A percentile compares a stretch with the other conserved stretches of the same genome.
Evolutionary conservation across 768 basidiomycete genomes (phyloP).

Genomic region (Macrocybe gigantea): DNA sequence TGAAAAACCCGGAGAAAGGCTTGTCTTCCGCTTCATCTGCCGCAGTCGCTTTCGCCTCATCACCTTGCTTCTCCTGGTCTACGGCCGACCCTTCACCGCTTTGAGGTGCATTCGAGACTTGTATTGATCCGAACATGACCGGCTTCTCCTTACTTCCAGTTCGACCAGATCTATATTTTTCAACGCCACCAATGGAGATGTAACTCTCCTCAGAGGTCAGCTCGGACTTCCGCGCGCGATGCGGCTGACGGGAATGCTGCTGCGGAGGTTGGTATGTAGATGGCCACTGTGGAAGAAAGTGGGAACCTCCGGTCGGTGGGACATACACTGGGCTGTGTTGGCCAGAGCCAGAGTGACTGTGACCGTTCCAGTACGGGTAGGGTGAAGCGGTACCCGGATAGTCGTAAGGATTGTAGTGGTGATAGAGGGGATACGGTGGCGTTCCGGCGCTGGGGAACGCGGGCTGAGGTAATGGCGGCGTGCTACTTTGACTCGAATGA

Average conservation of each 20-base stretch:
- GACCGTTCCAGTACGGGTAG: slow-evolving; percentile 31
- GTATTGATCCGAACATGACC: slow-evolving; percentile 52
- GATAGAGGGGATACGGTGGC: slow-evolving; percentile 10
- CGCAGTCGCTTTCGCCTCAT: slow-evolving; percentile 2
- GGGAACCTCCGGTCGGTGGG: slow-evolving; percentile 9
- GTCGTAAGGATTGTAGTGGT: slow-evolving; percentile 13
- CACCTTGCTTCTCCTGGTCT: background rate
- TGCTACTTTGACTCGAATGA: too few species aligned
- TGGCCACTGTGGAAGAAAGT: slow-evolving; percentile 5
- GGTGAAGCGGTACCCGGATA: slow-evolving; percentile 27
- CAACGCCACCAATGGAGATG: background rate
- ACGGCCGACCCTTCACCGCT: slow-evolving; percentile 16
- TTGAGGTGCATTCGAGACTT: slow-evolving; percentile 18
- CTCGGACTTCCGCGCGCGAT: background rate
- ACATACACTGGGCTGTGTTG: slow-evolving; percentile 18
- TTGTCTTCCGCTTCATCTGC: slow-evolving; percentile 19
- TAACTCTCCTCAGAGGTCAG: background rate
- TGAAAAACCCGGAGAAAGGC: slow-evolving; percentile 31
- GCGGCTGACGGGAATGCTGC: slow-evolving; percentile 3
- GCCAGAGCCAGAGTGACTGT: slow-evolving; percentile 17
- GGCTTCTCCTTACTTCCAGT: slow-evolving; percentile 16
- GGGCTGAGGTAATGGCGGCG: background rate
- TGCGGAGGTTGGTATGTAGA: slow-evolving; percentile 9
- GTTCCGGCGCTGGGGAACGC: background rate
- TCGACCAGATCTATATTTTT: background rate